These are phyloP conservation scores for Cladosporium sp. DNA, from an alignment of 2,329 filamentous ascomycete genomes.

Conservation along the genomic window DNA sequence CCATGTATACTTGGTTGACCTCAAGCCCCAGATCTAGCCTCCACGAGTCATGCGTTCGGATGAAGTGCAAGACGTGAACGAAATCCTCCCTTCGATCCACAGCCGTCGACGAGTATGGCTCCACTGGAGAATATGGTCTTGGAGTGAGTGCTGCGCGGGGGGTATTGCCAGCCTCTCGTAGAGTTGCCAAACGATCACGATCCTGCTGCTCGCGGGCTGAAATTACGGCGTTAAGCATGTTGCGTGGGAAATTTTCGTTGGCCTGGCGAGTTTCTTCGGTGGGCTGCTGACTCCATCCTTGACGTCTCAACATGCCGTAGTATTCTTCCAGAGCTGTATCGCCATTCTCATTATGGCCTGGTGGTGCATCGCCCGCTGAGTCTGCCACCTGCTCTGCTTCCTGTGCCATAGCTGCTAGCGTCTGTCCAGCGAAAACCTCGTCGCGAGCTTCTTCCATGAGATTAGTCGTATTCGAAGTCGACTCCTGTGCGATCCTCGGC, in stretches of 20 bases:
- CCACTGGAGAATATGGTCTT: background rate
- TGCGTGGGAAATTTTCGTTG: slow-evolving; percentile 10
- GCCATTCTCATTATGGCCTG: slow-evolving; percentile 12
- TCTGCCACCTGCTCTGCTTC: slow-evolving; percentile 4
- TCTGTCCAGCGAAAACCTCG: slow-evolving; percentile 13
- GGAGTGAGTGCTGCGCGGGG: background rate
- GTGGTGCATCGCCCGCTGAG: background rate
- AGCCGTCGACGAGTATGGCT: slow-evolving; percentile 6
- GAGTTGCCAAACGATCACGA: background rate
- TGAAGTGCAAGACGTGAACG: background rate
- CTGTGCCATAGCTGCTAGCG: background rate
- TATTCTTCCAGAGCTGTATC: slow-evolving; percentile 26
- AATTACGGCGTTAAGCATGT: slow-evolving; percentile 14
- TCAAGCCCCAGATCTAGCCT: background rate
- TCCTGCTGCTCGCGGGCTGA: slow-evolving; percentile 6
- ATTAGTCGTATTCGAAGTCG: slow-evolving; percentile 10
- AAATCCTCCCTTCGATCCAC: slow-evolving; percentile 2
- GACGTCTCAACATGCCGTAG: slow-evolving; percentile 26
- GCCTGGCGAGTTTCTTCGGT: background rate
- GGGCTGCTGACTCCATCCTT: slow-evolving; percentile 22
- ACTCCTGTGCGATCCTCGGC: slow-evolving; percentile 5
- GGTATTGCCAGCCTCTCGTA: background rate
- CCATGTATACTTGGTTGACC: slow-evolving; percentile 5
- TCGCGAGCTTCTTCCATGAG: slow-evolving; percentile 13
- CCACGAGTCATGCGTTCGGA: background rate